phyloP scores from a whole-genome alignment of 495 filamentous ascomycete species.

The Penicillium flavigenum region DNA sequence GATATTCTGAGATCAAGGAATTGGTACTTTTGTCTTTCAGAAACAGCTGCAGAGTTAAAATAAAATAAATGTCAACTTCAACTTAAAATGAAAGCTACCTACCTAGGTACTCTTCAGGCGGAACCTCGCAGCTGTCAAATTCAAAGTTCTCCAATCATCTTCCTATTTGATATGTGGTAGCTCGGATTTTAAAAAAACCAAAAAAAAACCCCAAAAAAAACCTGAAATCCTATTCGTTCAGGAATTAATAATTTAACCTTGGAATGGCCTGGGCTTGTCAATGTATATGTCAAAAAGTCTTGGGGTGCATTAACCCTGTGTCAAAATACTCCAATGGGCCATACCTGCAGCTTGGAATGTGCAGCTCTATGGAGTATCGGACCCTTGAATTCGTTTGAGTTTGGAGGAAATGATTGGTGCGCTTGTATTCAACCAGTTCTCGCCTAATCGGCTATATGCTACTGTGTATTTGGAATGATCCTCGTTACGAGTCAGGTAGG shows the following conservation, averaged over 20 bases:
- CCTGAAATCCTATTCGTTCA: background rate
- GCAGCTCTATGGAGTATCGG: background rate
- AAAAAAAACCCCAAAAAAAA: too few relatives aligned
- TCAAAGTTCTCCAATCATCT: slow-evolving; percentile 1
- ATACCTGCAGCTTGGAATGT: slow-evolving; percentile 18
- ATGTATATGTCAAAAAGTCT: slow-evolving; percentile 12
- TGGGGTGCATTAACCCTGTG: slow-evolving; percentile 9
- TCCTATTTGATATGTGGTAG: slow-evolving; percentile 11
- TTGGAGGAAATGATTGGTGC: too few relatives aligned
- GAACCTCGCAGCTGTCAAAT: slow-evolving; percentile 11
- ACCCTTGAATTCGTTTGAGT: background rate
- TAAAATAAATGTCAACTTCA: too few relatives aligned
- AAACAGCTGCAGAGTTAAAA: too few relatives aligned
- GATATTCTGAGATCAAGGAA: too few relatives aligned
- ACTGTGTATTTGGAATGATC: slow-evolving; percentile 1
- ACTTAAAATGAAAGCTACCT: background rate
- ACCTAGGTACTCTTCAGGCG: background rate
- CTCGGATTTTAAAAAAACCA: slow-evolving; percentile 16
- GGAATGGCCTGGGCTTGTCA: slow-evolving; percentile 17
- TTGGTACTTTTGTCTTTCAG: too few relatives aligned
- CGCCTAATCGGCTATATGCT: background rate
- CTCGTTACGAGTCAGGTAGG: background rate
- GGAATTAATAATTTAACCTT: background rate
- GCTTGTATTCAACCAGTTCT: too few relatives aligned
- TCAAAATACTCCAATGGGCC: slow-evolving; percentile 5